A percentile compares a stretch with the other conserved stretches of the same genome.
Evolutionary conservation across 371 early-diverging fungal genomes (phyloP).

Genomic region (Mucor racemosus): DNA sequence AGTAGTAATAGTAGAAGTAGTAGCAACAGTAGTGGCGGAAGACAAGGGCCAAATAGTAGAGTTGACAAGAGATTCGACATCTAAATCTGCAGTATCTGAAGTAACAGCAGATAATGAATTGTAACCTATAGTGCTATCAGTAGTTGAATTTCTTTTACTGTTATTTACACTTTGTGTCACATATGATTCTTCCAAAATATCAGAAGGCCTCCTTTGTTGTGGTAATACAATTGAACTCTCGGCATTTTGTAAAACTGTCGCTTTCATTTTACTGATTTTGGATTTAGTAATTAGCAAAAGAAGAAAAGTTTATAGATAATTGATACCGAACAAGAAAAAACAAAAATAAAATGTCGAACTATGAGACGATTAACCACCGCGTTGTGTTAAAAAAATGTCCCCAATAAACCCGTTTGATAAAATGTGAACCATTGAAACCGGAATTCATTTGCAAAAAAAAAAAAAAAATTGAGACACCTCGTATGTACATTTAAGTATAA

Average conservation of each 20-base stretch:
- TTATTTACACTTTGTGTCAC: constrained; percentile 12
- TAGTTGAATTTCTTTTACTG: not conserved
- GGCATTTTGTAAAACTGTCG: not conserved
- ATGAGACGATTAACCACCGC: not conserved
- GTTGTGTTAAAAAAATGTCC: constrained; percentile 6
- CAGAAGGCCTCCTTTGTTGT: constrained; percentile 3
- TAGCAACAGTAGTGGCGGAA: not conserved
- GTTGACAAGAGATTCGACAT: not conserved
- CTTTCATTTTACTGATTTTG: not conserved
- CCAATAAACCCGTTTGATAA: not conserved
- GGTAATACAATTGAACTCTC: not conserved
- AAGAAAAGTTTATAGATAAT: not conserved
- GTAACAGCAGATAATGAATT: constrained; percentile 1
- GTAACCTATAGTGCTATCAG: not conserved
- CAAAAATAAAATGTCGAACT: not conserved
- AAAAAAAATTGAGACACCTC: not conserved
- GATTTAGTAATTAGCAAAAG: not conserved
- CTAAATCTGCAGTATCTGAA: not conserved
- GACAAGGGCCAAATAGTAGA: not conserved
- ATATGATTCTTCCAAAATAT: constrained; percentile 4
- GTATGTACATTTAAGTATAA: too few species aligned
- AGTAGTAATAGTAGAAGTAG: not conserved
- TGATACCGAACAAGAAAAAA: not conserved
- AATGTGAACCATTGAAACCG: constrained; percentile 12
- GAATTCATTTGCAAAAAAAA: constrained; percentile 11